A percentile compares a stretch with the other conserved stretches of the same genome.
phyloP scores from a whole-genome alignment of 441 rosid species.

The Brassica balearica region DNA sequence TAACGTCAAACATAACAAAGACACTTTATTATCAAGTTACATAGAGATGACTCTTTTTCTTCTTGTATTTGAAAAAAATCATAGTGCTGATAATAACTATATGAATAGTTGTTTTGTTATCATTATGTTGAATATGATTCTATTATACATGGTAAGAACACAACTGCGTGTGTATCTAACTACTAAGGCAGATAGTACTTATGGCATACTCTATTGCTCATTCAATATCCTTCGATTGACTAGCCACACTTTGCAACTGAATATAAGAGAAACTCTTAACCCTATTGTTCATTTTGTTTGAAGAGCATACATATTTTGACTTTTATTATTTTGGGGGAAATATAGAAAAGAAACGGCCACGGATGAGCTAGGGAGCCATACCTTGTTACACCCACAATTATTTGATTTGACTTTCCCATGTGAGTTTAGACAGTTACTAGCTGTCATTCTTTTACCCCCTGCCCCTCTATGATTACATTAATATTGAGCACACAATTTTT shows the following conservation, averaged over 20 bases:
- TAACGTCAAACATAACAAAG: background rate
- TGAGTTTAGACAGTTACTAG: conserved; percentile 34
- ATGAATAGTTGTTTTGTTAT: background rate
- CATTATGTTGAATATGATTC: background rate
- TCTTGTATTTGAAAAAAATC: conserved; percentile 3
- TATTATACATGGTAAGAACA: too few species aligned
- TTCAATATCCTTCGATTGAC: too few species aligned
- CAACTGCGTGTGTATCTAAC: too few species aligned
- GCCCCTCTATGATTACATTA: conserved; percentile 9
- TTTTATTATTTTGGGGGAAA: background rate
- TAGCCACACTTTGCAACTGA: too few species aligned
- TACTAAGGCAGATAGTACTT: too few species aligned
- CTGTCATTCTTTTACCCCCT: conserved; percentile 32
- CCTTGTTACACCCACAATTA: conserved; percentile 33
- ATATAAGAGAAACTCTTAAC: background rate
- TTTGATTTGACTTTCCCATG: conserved; percentile 43
- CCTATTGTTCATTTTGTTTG: background rate
- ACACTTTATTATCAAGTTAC: conserved; percentile 1
- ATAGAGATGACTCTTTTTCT: conserved; percentile 1
- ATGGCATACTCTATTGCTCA: too few species aligned
- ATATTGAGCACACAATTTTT: background rate
- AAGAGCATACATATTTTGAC: conserved; percentile 15
- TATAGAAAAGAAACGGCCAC: background rate
- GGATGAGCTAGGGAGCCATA: conserved; percentile 36
- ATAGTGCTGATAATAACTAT: background rate